Conservation (phyloP, 2,329 filamentous ascomycete species). For the Kalaharituber pfeilii region DNA sequence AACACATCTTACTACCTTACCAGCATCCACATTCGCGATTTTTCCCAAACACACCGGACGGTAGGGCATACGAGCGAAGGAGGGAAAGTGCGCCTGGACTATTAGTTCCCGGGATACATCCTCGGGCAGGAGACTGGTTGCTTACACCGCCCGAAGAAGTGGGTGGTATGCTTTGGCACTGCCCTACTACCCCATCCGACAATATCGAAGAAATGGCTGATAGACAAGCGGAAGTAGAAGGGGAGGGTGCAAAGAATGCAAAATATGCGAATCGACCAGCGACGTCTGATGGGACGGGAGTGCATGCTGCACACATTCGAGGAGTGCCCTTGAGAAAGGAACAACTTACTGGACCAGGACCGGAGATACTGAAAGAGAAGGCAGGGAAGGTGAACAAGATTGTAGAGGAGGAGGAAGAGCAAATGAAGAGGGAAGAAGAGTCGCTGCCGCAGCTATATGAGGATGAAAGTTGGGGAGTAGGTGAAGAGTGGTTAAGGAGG, state of each 20-base stretch:
- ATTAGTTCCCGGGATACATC: constrained; percentile 5
- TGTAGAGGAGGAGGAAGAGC: constrained; percentile 5
- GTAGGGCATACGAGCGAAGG: constrained; percentile 9
- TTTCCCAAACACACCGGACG: constrained; percentile 3
- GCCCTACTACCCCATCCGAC: constrained; percentile 1
- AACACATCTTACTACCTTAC: not conserved
- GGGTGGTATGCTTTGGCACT: constrained; percentile 1
- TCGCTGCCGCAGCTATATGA: constrained; percentile 5
- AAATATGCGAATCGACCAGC: not conserved
- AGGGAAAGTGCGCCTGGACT: constrained; percentile 16
- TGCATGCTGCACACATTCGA: not conserved
- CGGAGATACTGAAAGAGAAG: constrained; percentile 6
- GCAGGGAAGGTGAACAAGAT: constrained; percentile 2
- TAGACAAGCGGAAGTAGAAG: not conserved
- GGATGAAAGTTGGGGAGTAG: constrained; percentile 1
- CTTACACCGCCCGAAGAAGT: not conserved
- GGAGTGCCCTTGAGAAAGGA: constrained; percentile 2
- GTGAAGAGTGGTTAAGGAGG: constrained; percentile 16
- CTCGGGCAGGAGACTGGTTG: constrained; percentile 2
- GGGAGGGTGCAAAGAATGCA: not conserved
- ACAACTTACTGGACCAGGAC: constrained; percentile 4
- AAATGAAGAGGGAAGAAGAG: constrained; percentile 9
- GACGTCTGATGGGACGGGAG: not conserved
- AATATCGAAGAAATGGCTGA: not conserved
- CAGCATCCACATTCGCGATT: constrained; percentile 4